A percentile compares a stretch with the other conserved stretches of the same genome.
phyloP scores from a whole-genome alignment of 129 eudicot genomes.

The Pulicaria dysenterica region DNA sequence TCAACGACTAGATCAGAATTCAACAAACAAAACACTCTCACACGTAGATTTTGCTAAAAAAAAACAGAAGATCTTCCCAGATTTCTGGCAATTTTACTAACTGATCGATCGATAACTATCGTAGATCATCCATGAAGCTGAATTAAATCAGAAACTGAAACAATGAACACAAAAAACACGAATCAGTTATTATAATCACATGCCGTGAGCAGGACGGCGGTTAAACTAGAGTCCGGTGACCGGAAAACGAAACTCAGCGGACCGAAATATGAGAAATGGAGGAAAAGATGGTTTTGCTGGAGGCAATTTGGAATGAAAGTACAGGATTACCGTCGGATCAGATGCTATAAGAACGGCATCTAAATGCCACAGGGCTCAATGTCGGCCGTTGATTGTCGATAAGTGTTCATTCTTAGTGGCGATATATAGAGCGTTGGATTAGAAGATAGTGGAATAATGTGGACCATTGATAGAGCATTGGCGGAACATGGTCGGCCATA shows the following conservation, averaged over 20 bases:
- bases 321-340: conserved; percentile 64
- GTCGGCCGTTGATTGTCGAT: conserved; percentile 50
- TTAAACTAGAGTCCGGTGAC: not conserved
- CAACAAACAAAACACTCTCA: no score
- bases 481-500: conserved; percentile 43
- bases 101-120: no score
- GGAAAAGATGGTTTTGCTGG: not conserved
- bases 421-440: conserved; percentile 38
- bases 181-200: not conserved
- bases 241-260: conserved; percentile 4
- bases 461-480: conserved; percentile 37
- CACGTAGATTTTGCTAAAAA: no score
- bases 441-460: conserved; percentile 38
- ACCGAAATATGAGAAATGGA: not conserved
- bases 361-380: conserved; percentile 47
- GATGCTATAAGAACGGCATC: conserved; percentile 45
- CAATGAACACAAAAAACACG: not conserved
- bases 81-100: no score
- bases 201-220: not conserved
- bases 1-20: no score
- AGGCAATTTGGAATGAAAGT: conserved; percentile 34
- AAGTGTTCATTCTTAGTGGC: conserved; percentile 31
- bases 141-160: no score
- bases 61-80: no score
- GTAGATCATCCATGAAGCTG: no score